These are phyloP conservation scores for Grammothele lineata DNA, from an alignment of 768 basidiomycete species.

Conservation along the genomic window DNA sequence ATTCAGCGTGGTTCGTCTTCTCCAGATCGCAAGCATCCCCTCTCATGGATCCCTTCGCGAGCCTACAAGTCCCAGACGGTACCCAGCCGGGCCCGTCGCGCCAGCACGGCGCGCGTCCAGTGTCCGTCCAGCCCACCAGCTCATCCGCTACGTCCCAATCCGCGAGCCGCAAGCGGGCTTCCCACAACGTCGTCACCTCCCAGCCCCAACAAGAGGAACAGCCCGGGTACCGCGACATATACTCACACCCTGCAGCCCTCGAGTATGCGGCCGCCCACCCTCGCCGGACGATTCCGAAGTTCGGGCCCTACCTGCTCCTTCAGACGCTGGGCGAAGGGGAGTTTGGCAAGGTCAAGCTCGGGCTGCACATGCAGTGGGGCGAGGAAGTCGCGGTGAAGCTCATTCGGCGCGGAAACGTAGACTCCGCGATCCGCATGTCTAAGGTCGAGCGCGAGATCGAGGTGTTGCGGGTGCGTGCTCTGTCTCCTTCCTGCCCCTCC, in stretches of 20 bases:
- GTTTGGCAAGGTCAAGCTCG: conserved; percentile 99
- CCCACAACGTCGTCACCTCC: conserved; percentile 62
- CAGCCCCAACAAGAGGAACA: conserved; percentile 41
- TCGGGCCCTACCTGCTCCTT: conserved; percentile 92
- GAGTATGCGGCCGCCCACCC: conserved; percentile 84
- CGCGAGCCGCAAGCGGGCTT: conserved; percentile 57
- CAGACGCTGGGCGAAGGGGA: conserved; percentile 98
- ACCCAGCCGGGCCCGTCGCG: conserved; percentile 44
- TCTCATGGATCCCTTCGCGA: conserved; percentile 28
- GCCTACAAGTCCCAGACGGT: conserved; percentile 40
- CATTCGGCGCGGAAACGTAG: conserved; percentile 89
- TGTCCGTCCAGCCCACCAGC: conserved; percentile 52
- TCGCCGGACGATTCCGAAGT: conserved; percentile 82
- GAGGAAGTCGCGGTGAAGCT: conserved; percentile 99
- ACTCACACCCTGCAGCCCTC: conserved; percentile 79
- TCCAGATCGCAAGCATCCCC: conserved; percentile 1
- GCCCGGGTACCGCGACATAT: conserved; percentile 64
- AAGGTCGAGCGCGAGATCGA: conserved; percentile 99
- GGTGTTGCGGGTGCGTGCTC: conserved; percentile 75
- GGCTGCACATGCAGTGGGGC: conserved; percentile 87
- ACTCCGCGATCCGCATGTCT: conserved; percentile 78
- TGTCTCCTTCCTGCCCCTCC: conserved; percentile 8
- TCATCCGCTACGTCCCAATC: conserved; percentile 30
- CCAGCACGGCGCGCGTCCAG: conserved; percentile 42
- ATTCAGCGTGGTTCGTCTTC: conserved; percentile 12